Evolutionary conservation across 768 basidiomycete species (phyloP).

Genomic region (Inosperma sp.): DNA sequence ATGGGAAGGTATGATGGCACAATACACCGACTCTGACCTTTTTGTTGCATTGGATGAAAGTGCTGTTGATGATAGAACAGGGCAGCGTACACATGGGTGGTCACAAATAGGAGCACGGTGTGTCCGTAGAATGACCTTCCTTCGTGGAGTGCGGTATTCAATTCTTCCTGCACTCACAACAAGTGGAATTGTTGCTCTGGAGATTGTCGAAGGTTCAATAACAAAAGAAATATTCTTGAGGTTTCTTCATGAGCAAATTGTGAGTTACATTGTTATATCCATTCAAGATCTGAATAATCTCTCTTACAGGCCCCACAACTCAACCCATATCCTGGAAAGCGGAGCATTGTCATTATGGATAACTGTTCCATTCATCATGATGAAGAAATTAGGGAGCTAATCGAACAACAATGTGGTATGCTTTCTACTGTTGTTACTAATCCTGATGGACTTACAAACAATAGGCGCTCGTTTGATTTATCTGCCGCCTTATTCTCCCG

Average conservation of each 20-base stretch:
- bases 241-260: slow-evolving; percentile 25
- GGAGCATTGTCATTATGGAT: slow-evolving; percentile 36
- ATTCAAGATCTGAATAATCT: background rate
- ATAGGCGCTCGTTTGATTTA: slow-evolving; percentile 21
- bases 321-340: slow-evolving; percentile 31
- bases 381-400: slow-evolving; percentile 30
- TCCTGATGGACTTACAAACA: background rate
- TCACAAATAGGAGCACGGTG: slow-evolving; percentile 20
- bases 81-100: slow-evolving; percentile 20
- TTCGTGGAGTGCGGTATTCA: slow-evolving; percentile 16
- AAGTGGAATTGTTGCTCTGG: slow-evolving; percentile 25
- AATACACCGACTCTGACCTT: slow-evolving; percentile 14
- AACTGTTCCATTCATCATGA: slow-evolving; percentile 41
- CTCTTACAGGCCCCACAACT: slow-evolving; percentile 21
- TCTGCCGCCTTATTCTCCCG: slow-evolving; percentile 32
- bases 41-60: slow-evolving; percentile 29
- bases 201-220: slow-evolving; percentile 29
- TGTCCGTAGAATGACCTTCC: slow-evolving; percentile 21
- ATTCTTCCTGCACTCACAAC: slow-evolving; percentile 24
- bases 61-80: slow-evolving; percentile 25
- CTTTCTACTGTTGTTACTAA: background rate
- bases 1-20: slow-evolving; percentile 10
- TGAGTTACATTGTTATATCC: slow-evolving; percentile 9
- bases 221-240: slow-evolving; percentile 26
- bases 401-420: slow-evolving; percentile 27